Evolutionary conservation across 768 basidiomycete genomes (phyloP), one percentile per base, ranked within the genome.

Genomic region (Pleurotus platypus): DNA sequence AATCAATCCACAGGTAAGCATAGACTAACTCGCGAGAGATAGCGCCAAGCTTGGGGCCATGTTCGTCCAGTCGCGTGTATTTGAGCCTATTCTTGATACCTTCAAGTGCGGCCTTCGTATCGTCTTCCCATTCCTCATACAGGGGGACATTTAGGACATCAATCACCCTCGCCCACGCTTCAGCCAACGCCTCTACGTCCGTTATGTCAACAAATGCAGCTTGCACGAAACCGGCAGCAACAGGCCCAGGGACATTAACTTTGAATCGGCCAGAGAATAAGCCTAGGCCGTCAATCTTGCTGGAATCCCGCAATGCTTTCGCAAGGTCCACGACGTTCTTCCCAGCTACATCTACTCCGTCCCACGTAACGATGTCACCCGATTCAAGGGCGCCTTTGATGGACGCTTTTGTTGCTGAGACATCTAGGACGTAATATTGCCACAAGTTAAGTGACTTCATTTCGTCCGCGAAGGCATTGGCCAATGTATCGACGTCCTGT

Each of bases 381-480:
- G 76, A 72, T 4, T 72, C 62, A 30, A 96, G 72, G 2, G 83
- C 84, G 0, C 77, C 70, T 48, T 73, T 76, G 59, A 93, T 78
- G 2, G 77, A 74, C 12, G 74, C 76, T 61, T 80, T 84, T 69
- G 95, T 91, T 22, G 77, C 71, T 39, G 75, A 73, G 9, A 84
- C 78, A 65, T 98, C 87, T 49, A 98, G 77, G 16, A 95, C 89
- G 68, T 98, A 99, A 75, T 87, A 99, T 65, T 98, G 89, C 92
- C 93, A 99, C 18, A 98, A 71, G 22, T 91, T 78, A 50, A 89
- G 83, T 2, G 72, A 75, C 58, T 87, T 82, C 60, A 94, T 64
- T 24, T 80, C 76, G 8, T 78, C 69, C 42, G 79, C 67, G 60
- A 98, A 84, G 20, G 86, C 87, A 16, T 67, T 64, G 46, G 90